Base-by-base conservation (phyloP, 192 early-diverging fungal genomes). In the Coemansia sp. region DNA sequence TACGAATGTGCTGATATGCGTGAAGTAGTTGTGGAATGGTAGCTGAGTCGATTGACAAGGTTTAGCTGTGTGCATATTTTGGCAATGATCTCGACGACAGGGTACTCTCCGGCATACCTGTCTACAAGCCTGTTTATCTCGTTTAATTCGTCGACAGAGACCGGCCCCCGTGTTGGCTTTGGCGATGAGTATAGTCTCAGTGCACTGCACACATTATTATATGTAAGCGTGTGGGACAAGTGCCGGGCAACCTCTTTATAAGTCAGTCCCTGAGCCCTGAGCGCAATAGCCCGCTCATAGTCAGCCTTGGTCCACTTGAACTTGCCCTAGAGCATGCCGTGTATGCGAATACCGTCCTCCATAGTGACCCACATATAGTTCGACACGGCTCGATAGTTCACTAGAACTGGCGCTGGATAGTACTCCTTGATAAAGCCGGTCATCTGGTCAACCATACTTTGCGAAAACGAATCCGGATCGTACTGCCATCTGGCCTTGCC, bases 321-420 rank as follows among this genome's bases (percentile, higher is more conserved):
- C 4, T 61, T 31, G 17, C 71, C 71, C 2, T 19, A 8, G n/a
- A 67, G 21, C 58, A 67, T 3, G 27, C 32, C 48, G 19, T 37
- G 17, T 59, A 73, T 66, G 23, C 21, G 42, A 15, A 45, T 25
- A 36, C 71, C 67, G 64, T 73, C 71, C 4, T 62, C 36, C 4
- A 31, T 36, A 12, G 61, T 29, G 7, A 62, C 61, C 71, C 71
- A 73, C 71, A 73, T 45, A 25, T 67, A 73, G 55, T 73, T 73
- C 1, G 71, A 73, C 27, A 73, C 64, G 3, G 71, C 64, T 10
- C 29, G n/a, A 32, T 48, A 66, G 45, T 66, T 72, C 8, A 41
- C 42, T 2, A 58, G 41, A n/a, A 46, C 7, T 2, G 70, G 70
- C 15, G 45, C 9, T 1, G 63, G 70, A 55, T 72, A 72, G 44